Evolutionary conservation across 768 basidiomycete genomes (phyloP).

Genomic region (Hirschioporus abietinus): DNA sequence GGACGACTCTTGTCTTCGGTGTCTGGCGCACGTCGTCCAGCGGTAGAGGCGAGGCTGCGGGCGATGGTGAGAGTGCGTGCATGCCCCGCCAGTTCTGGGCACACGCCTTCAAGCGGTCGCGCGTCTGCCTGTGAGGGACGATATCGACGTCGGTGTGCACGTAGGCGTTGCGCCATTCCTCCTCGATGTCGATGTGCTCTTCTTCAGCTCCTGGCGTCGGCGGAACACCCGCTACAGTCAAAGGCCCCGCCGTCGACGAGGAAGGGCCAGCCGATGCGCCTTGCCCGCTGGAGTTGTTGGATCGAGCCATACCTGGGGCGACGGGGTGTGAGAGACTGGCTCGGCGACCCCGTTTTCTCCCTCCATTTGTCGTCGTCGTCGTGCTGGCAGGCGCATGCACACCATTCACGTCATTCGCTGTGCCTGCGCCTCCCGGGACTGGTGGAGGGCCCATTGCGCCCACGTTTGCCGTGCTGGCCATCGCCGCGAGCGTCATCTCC

Average conservation of each 20-base stretch:
- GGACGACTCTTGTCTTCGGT: constrained; percentile 27
- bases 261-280: constrained; percentile 12
- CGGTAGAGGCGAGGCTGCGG: constrained; percentile 4
- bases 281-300: constrained; percentile 11
- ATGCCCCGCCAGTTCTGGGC: constrained; percentile 66
- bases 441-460: not conserved
- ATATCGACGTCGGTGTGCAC: constrained; percentile 43
- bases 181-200: constrained; percentile 45
- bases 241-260: not conserved
- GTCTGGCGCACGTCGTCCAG: constrained; percentile 26
- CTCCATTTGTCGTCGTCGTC: constrained; percentile 4
- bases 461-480: constrained; percentile 30
- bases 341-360: constrained; percentile 5
- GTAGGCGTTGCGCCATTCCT: constrained; percentile 41
- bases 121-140: constrained; percentile 35
- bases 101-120: constrained; percentile 48
- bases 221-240: constrained; percentile 7
- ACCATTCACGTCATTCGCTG: not conserved
- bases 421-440: not conserved
- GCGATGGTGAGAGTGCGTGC: constrained; percentile 40
- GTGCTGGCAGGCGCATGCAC: not conserved
- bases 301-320: constrained; percentile 5
- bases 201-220: constrained; percentile 32
- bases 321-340: constrained; percentile 16
- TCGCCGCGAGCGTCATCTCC: constrained; percentile 25